These are phyloP conservation scores for Panellus pusillus DNA, from an alignment of 768 basidiomycete genomes.

Conservation along the genomic window DNA sequence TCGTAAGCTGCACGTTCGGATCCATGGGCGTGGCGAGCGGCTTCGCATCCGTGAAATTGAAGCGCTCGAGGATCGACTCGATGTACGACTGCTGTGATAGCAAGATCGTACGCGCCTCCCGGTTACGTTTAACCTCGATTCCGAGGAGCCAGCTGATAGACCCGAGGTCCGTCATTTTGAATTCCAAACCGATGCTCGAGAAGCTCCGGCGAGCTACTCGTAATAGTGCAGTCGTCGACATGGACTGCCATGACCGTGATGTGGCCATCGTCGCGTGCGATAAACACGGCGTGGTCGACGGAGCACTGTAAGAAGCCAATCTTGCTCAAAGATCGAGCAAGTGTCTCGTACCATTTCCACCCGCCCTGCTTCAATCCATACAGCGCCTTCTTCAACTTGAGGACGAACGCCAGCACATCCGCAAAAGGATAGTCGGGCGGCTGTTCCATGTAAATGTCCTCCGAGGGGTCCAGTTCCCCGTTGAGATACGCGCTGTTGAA, in stretches of 20 bases:
- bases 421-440: conserved; percentile 22
- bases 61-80: conserved; percentile 16
- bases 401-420: conserved; percentile 24
- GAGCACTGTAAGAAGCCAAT: conserved; percentile 4
- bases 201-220: conserved; percentile 19
- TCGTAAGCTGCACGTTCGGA: conserved; percentile 7
- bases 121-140: conserved; percentile 23
- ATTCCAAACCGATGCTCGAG: conserved; percentile 11
- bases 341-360: conserved; percentile 28
- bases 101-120: conserved; percentile 17
- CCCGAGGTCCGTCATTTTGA: conserved; percentile 26
- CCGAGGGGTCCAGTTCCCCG: conserved; percentile 17
- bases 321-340: conserved; percentile 2
- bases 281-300: too few relatives aligned
- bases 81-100: conserved; percentile 27
- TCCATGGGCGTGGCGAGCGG: conserved; percentile 24
- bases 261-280: neutral
- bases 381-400: neutral
- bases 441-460: conserved; percentile 28
- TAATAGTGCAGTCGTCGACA: conserved; percentile 25
- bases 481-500: conserved; percentile 24
- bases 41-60: conserved; percentile 16
- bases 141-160: conserved; percentile 27
- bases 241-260: conserved; percentile 8
- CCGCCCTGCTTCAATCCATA: conserved; percentile 26